Evolutionary conservation across 116 monocot species (phyloP), one percentile per base, ranked within the genome.

Genomic region (Trichopus zeylanicus): DNA sequence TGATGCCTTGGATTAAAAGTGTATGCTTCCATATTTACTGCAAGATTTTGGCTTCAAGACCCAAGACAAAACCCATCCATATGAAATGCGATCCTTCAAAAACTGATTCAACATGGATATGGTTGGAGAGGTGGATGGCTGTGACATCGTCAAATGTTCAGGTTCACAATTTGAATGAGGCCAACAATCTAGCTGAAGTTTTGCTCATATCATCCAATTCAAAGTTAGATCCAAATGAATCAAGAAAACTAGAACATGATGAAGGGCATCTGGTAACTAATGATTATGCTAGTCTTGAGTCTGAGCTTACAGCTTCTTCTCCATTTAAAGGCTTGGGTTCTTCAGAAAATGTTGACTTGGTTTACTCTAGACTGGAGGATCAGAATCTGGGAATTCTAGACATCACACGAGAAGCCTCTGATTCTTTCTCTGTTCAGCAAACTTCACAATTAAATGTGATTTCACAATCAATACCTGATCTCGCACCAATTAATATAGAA

Each of bases 121-220:
- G 97, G 88, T 72, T 88, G 48, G 88, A 88, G 70, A 80, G 88
- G 68, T 88, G 88, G 88, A 84, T 68, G 70, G 52, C 60, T 59
- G 31, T 85, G 29, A 56, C 68, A 7, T 57, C 70, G 63, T 29
- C 59, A 26, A 28, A 65, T 57, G 29, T 67, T 42, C 70, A 57
- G 31, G 19, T 58, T 31, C 56, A 46, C 42, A 66, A 59, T 26
- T 20, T 59, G 20, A 29, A 28, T 63, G 4, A 26, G 11, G 55
- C 21, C 37, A 19, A 60, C 42, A 24, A 9, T 51, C 38, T 46
- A 33, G 58, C 35, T 22, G 29, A 30, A 20, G 30, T n/a, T 25
- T 15, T 46, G 5, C 30, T 69, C 31, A 18, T 26, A 32, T 28
- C 53, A 55, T 33, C 65, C 51, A 62, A 57, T 59, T 25, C 69